Base-by-base conservation (phyloP, 2,329 filamentous ascomycete species). In the Microcyclospora tardicrescens region DNA sequence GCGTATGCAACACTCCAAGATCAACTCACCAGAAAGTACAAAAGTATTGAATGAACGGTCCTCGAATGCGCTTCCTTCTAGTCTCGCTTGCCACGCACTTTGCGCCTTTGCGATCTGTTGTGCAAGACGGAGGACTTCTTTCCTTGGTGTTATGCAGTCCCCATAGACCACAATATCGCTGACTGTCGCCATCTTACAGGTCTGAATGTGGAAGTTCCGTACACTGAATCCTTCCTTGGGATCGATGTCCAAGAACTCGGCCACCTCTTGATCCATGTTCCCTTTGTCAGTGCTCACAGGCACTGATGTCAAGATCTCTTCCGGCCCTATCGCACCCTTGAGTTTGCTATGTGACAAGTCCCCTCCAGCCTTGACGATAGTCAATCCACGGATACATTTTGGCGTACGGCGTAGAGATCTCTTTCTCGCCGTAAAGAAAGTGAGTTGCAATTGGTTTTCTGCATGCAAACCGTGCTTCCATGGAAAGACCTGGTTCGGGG, bases 191-290 rank as follows among this genome's bases (percentile, higher is more conserved):
- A 84, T 67, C 60, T 98, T 98, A 42, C 82, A 82, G 0, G 84
- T 74, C 60, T 98, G 91, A 30, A 96, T 96, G 52, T 96, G 89
- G 56, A 98, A 98, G 59, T 96, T 96, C 34, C 91, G 77, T 33
- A 96, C 87, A 4, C 85, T 94, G 57, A 96, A 96, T 8, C 91
- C 91, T 48, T 93, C 84, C 40, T 67, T 73, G 1, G 91, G 91
- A 55, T 98, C 91, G 31, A 80, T 73, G 33, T 93, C 84, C 43
- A 86, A 65, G 55, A 98, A 94, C 15, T 77, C 70, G 33, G 72
- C 62, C 12, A 63, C 52, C 16, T 62, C 61, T 10, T 66, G 61
- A n/a, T 61, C 56, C n/a, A 53, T 56, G 2, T 60, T 44, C 33
- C 49, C 51, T 28, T 47, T 42, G 37, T 45, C 47, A 3, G 36